Evolutionary conservation across 2,329 filamentous ascomycete genomes (phyloP).

Genomic region (Hypomyces rosellus): DNA sequence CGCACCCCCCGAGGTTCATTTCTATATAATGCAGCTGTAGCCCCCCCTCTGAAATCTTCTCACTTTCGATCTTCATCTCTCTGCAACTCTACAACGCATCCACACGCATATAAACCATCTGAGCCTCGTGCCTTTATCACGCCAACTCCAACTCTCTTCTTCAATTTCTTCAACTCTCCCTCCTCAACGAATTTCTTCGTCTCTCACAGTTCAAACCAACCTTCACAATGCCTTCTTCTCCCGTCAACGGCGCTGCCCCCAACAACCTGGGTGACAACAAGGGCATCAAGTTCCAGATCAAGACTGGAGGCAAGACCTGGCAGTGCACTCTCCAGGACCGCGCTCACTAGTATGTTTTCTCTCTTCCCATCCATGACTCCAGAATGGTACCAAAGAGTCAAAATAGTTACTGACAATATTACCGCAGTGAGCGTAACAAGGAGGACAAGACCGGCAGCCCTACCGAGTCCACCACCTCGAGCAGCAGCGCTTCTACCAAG

Average conservation of each 20-base stretch:
- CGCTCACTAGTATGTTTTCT: constrained; percentile 33
- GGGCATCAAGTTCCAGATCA: constrained; percentile 42
- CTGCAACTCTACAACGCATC: background rate
- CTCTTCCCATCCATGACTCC: background rate
- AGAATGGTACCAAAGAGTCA: background rate
- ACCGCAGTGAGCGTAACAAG: constrained; percentile 35
- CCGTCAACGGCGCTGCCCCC: constrained; percentile 13
- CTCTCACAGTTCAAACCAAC: background rate
- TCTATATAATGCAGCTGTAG: background rate
- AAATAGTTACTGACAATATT: constrained; percentile 7
- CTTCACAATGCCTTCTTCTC: constrained; percentile 14
- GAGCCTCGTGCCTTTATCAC: background rate
- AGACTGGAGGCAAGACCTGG: constrained; percentile 34
- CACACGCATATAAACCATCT: background rate
- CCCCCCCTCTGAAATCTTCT: constrained; percentile 1
- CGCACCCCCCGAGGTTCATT: too few species aligned
- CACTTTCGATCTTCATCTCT: background rate
- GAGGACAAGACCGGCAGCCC: constrained; percentile 30
- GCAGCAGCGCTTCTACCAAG: background rate
- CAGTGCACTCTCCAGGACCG: constrained; percentile 40
- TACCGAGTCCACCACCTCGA: constrained; percentile 28
- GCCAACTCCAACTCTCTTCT: background rate
- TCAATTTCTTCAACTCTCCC: background rate
- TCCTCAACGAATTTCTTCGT: background rate
- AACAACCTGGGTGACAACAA: constrained; percentile 29